Evolutionary conservation across 768 basidiomycete species (phyloP), one percentile per base, ranked within the genome.

Genomic region (Lactarius quietus): DNA sequence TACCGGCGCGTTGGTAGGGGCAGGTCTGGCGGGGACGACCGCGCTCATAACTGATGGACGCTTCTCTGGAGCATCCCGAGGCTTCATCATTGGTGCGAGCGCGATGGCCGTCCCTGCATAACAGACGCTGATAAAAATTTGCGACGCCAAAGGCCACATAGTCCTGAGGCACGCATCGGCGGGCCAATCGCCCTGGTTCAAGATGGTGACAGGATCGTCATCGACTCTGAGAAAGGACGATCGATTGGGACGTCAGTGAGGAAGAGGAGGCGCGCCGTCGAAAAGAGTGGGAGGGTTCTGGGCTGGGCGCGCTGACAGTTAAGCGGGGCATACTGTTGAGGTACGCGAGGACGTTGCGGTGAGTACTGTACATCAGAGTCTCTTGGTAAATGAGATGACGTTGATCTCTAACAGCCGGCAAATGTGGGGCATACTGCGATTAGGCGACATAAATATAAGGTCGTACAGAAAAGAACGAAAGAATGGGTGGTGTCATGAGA

Each of bases 11-110:
- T 81, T 95, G 65, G 87, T 92, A 72, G 93, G 93, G 26, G 92
- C 92, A 55, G 92, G 93, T 31, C 80, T 95, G 29, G 85, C 88
- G 51, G 83, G 84, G 55, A 86, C 86, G 36, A 92, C 90, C 3
- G 90, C 90, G 1, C 80, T 95, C 57, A 87, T 95, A 69, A 95
- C 93, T 0, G 93, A 95, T 73, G 93, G 93, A 57, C 85, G 93
- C 20, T 95, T 95, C 81, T 91, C 89, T 23, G 93, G 93, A 18
- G 93, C 92, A 3, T 90, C 84, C 8, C 79, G 83, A 51, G 86
- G 86, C 8, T 86, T 86, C 74, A 83, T 85, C 73, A 84, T 85
- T 63, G 83, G 83, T 81, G 41, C 57, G 75, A 65, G 14, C 53
- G 43, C 57, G 4, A 36, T 12, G 6, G 23, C 54, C 9, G 12